A percentile compares a stretch with the other conserved stretches of the same genome.
These are phyloP conservation scores for Acacia concinna DNA, from an alignment of 331 rosid species.

Conservation along the genomic window DNA sequence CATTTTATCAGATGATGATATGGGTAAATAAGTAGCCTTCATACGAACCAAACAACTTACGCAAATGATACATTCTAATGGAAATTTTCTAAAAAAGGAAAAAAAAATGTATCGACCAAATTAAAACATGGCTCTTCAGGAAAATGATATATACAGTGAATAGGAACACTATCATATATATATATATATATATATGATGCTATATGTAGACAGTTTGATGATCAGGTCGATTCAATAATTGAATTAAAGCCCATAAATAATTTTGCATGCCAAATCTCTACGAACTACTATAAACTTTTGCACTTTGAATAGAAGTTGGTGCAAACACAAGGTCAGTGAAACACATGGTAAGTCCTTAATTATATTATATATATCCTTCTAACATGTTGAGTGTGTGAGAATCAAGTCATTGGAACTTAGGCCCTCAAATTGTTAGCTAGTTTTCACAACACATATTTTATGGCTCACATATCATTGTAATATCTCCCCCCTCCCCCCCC, in stretches of 20 bases:
- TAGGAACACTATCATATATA: no score
- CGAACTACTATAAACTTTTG: background rate
- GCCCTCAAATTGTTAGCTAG: constrained; percentile 24
- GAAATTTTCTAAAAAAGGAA: background rate
- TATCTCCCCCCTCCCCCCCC: background rate
- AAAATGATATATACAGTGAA: background rate
- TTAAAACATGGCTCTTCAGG: background rate
- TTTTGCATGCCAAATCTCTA: background rate
- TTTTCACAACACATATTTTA: constrained; percentile 11
- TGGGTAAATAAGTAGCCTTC: background rate
- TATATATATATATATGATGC: no score
- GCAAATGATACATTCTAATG: background rate
- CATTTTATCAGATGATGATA: background rate
- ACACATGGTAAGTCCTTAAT: background rate
- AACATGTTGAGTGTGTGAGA: background rate
- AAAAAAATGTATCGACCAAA: background rate
- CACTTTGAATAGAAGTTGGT: background rate
- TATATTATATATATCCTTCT: no score
- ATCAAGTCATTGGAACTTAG: background rate
- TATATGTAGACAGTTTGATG: background rate
- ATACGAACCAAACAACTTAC: background rate
- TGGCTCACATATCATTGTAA: constrained; percentile 23
- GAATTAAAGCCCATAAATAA: background rate
- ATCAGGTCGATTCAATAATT: background rate
- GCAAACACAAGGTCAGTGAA: background rate